These are phyloP conservation scores for Kwoniella heveanensis DNA, from an alignment of 768 basidiomycete genomes.

Conservation along the genomic window DNA sequence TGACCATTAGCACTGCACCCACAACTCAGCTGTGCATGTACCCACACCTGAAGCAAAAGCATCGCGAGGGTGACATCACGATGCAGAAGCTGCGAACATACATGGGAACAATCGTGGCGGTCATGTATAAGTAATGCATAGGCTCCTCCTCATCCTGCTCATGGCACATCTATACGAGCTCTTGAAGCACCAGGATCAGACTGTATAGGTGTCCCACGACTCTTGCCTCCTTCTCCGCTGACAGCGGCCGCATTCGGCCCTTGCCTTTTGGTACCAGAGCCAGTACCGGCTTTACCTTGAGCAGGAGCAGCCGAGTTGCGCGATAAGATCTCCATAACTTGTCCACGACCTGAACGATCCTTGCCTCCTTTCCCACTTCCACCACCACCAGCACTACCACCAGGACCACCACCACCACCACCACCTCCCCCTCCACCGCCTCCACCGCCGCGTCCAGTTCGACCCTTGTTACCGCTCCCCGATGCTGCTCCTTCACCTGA, in stretches of 20 bases:
- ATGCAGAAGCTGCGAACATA: no score
- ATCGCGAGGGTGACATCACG: no score
- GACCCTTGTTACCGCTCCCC: not conserved
- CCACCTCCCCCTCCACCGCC: slow-evolving; percentile 12
- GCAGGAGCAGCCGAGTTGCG: slow-evolving; percentile 12
- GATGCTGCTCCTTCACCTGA: not conserved
- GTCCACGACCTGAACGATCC: slow-evolving; percentile 27
- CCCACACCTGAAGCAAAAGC: no score
- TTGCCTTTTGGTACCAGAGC: no score
- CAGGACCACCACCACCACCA: slow-evolving; percentile 15
- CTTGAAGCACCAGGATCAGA: slow-evolving; percentile 17
- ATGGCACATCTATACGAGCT: slow-evolving; percentile 23
- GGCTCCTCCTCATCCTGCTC: no score
- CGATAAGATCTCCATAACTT: slow-evolving; percentile 26
- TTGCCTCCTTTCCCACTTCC: slow-evolving; percentile 26
- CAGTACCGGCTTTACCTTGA: not conserved
- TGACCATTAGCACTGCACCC: no score
- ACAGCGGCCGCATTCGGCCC: not conserved
- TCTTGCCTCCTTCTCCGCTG: slow-evolving; percentile 23
- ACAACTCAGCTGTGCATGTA: no score
- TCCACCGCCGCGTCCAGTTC: slow-evolving; percentile 7
- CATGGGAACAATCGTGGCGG: no score
- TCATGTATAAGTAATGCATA: no score
- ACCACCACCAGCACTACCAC: slow-evolving; percentile 10
- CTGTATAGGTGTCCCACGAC: slow-evolving; percentile 5